These are phyloP conservation scores for Paulownia fortunei DNA, from an alignment of 257 asterid genomes.

Conservation along the genomic window DNA sequence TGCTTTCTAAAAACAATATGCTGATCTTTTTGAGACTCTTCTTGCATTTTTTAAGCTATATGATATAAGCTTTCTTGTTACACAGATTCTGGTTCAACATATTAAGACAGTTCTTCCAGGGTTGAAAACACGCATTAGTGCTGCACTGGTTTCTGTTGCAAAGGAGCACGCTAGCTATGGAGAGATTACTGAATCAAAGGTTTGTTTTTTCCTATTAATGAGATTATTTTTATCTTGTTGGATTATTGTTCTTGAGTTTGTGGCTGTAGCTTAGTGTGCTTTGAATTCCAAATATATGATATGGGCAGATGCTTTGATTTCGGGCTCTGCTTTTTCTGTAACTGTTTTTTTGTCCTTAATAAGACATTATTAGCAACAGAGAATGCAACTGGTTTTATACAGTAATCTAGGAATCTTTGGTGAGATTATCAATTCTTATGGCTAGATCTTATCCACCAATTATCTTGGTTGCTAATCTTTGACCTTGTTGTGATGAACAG, in stretches of 20 bases:
- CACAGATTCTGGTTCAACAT: slow-evolving; percentile 91
- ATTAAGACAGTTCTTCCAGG: slow-evolving; percentile 95
- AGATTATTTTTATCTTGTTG: slow-evolving; percentile 24
- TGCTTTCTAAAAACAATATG: background rate
- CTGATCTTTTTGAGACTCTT: background rate
- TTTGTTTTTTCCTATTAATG: slow-evolving; percentile 17
- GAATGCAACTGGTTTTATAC: background rate
- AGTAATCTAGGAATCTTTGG: background rate
- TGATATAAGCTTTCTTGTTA: slow-evolving; percentile 15
- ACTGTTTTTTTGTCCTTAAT: background rate
- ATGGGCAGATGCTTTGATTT: background rate
- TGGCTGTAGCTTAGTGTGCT: slow-evolving; percentile 5
- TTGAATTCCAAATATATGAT: slow-evolving; percentile 14
- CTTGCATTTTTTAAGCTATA: slow-evolving; percentile 22
- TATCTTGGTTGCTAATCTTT: slow-evolving; percentile 17
- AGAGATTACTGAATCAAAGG: slow-evolving; percentile 96
- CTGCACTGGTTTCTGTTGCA: slow-evolving; percentile 84
- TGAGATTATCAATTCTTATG: background rate
- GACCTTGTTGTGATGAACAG: slow-evolving; percentile 47
- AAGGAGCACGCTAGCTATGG: slow-evolving; percentile 99
- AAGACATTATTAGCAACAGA: slow-evolving; percentile 4
- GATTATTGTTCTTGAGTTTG: slow-evolving; percentile 12
- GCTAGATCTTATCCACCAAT: background rate
- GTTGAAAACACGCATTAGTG: slow-evolving; percentile 85
- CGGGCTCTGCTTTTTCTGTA: background rate